A percentile compares a stretch with the other conserved stretches of the same genome.
These are phyloP conservation scores for Ilyonectria destructans DNA, from an alignment of 2,329 filamentous ascomycete genomes.

Conservation along the genomic window DNA sequence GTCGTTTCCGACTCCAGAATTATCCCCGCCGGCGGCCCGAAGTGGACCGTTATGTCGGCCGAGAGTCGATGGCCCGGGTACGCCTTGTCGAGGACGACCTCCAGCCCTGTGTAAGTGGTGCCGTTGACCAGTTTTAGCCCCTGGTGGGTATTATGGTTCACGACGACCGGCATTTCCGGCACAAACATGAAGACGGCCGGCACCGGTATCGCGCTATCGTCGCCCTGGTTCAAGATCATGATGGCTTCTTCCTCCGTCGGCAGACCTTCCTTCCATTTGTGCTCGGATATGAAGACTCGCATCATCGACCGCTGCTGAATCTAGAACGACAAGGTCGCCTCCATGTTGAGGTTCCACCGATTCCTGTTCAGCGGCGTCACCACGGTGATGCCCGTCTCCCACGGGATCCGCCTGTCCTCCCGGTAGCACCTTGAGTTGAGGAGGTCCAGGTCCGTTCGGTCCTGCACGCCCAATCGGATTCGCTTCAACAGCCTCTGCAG, in stretches of 20 bases:
- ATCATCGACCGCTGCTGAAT: not conserved
- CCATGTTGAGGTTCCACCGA: no score
- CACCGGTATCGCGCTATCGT: no score
- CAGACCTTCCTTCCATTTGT: constrained; percentile 10
- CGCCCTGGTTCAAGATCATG: no score
- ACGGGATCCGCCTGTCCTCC: no score
- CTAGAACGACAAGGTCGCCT: no score
- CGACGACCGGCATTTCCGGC: not conserved
- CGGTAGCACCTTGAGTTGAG: not conserved
- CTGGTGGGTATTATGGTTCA: not conserved
- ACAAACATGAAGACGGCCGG: no score
- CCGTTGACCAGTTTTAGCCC: constrained; percentile 3
- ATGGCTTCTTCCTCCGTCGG: not conserved
- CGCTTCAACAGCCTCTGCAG: no score
- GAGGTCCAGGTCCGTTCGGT: not conserved
- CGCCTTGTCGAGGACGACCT: not conserved
- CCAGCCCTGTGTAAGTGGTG: not conserved
- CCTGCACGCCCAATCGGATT: not conserved
- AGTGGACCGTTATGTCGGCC: no score
- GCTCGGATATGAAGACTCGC: not conserved
- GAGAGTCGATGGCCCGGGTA: not conserved
- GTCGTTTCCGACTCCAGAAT: not conserved
- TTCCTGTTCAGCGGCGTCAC: no score
- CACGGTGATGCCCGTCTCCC: no score
- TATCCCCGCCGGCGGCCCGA: not conserved